Evolutionary conservation across 768 basidiomycete species (phyloP).

Genomic region (Nidularia sp.): DNA sequence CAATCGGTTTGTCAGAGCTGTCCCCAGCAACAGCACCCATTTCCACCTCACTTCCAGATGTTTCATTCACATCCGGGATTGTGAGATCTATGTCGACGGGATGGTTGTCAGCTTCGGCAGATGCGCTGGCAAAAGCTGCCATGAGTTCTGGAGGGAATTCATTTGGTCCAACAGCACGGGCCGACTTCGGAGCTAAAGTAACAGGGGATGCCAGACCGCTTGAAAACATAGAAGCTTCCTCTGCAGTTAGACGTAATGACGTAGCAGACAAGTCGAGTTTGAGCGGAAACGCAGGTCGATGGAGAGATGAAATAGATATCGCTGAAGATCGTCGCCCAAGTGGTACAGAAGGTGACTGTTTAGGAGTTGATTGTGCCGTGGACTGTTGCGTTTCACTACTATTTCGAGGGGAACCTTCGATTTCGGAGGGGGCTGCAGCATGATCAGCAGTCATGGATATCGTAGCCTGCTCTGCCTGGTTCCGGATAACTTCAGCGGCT

Average conservation of each 20-base stretch:
- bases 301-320: slow-evolving; percentile 77
- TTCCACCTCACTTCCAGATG: slow-evolving; percentile 15
- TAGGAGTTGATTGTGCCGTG: slow-evolving; percentile 9
- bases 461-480: background rate
- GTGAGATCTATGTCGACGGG: slow-evolving; percentile 61
- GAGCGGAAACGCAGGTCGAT: slow-evolving; percentile 63
- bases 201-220: slow-evolving; percentile 74
- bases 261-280: slow-evolving; percentile 81
- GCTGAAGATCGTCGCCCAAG: slow-evolving; percentile 64
- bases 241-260: slow-evolving; percentile 59
- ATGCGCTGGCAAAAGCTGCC: slow-evolving; percentile 51
- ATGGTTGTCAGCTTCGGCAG: slow-evolving; percentile 24
- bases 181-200: slow-evolving; percentile 77
- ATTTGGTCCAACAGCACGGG: slow-evolving; percentile 49
- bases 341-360: slow-evolving; percentile 20
- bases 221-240: slow-evolving; percentile 54
- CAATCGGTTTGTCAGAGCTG: slow-evolving; percentile 79
- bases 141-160: slow-evolving; percentile 65
- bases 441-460: slow-evolving; percentile 17
- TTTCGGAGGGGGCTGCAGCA: slow-evolving; percentile 14
- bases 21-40: slow-evolving; percentile 42
- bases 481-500: slow-evolving; percentile 17
- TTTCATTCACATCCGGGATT: slow-evolving; percentile 25
- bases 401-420: slow-evolving; percentile 2
- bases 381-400: background rate